These are phyloP conservation scores for Jackrogersella minutella DNA, from an alignment of 495 filamentous ascomycete genomes.

Conservation along the genomic window DNA sequence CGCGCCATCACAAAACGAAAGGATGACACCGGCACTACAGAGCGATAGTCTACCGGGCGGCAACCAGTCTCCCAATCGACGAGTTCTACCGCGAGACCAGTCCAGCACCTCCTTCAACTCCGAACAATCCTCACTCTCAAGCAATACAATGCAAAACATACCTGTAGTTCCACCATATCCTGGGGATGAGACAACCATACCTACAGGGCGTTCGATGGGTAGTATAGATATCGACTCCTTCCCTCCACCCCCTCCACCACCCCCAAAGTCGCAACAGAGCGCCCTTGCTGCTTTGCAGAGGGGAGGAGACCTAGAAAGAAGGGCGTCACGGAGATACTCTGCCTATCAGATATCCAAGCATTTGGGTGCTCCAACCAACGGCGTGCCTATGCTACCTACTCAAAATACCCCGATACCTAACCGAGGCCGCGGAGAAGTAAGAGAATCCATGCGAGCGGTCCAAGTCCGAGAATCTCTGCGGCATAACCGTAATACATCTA, in stretches of 20 bases:
- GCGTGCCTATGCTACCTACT: conserved; percentile 83
- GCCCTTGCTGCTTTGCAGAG: conserved; percentile 89
- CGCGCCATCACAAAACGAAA: conserved; percentile 40
- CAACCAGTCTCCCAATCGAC: conserved; percentile 52
- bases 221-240: conserved; percentile 62
- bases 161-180: conserved; percentile 72
- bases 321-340: conserved; percentile 92
- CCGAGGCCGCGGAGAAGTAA: conserved; percentile 78
- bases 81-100: conserved; percentile 54
- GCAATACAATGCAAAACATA: conserved; percentile 71
- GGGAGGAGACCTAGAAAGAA: conserved; percentile 89
- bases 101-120: conserved; percentile 56
- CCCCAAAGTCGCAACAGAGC: conserved; percentile 84
- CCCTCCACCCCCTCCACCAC: conserved; percentile 75
- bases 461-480: conserved; percentile 74
- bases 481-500: conserved; percentile 65
- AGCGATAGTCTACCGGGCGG: conserved; percentile 23
- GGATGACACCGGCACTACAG: conserved; percentile 11
- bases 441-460: conserved; percentile 93
- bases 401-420: conserved; percentile 91
- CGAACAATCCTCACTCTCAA: conserved; percentile 69
- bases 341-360: conserved; percentile 96
- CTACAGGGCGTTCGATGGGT: conserved; percentile 48
- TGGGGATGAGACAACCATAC: conserved; percentile 60
- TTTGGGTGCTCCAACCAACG: conserved; percentile 79